Evolutionary conservation across 139 green algal genomes (phyloP).

Genomic region (Trebouxia sp.): DNA sequence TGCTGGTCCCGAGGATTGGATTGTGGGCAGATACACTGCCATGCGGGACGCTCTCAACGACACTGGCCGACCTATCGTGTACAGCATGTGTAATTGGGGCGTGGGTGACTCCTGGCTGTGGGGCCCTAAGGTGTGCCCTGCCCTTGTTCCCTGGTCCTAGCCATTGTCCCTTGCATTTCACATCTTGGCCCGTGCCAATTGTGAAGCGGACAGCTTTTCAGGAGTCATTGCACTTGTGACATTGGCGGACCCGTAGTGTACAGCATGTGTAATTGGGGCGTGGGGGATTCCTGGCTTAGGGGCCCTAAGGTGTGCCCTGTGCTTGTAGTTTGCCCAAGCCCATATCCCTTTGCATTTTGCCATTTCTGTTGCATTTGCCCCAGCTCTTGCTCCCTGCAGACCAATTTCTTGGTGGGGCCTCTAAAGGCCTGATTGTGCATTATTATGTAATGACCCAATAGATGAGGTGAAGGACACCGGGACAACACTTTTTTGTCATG

Average conservation of each 20-base stretch:
- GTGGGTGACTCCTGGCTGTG: constrained; percentile 71
- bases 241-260: constrained; percentile 71
- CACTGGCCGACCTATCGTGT: constrained; percentile 71
- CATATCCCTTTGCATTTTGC: not conserved
- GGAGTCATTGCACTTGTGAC: no score
- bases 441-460: no score
- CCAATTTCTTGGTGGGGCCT: no score
- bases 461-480: no score
- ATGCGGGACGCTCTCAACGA: constrained; percentile 74
- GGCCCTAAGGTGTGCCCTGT: constrained; percentile 45
- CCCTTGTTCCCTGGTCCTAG: not conserved
- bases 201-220: not conserved
- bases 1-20: constrained; percentile 18
- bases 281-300: constrained; percentile 67
- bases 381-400: no score
- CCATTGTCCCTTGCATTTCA: not conserved
- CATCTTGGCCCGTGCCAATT: not conserved
- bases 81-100: constrained; percentile 76
- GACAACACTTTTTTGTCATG: no score
- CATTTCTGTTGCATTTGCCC: not conserved
- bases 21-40: constrained; percentile 46
- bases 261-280: constrained; percentile 75
- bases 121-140: constrained; percentile 48
- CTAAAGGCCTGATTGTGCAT: no score
- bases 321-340: not conserved